These are phyloP conservation scores for Podila horticola DNA, from an alignment of 192 early-diverging fungal species.

Conservation along the genomic window DNA sequence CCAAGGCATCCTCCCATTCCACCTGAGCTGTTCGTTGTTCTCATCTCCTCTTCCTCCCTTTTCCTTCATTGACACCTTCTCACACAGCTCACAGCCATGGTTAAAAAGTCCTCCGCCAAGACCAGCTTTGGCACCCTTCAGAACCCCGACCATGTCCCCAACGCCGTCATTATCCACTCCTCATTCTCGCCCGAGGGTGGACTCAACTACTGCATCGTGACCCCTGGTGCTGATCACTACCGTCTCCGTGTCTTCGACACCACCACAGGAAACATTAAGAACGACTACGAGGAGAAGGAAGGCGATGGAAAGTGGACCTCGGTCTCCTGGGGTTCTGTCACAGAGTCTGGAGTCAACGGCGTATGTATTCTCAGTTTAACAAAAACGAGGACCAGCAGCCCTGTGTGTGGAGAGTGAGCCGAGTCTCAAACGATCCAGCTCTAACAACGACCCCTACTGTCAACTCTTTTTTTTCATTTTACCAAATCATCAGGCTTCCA, in stretches of 20 bases:
- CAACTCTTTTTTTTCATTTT: neutral
- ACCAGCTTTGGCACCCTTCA: slow-evolving; percentile 49
- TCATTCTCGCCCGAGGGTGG: slow-evolving; percentile 51
- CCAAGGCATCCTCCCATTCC: neutral
- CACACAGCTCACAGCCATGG: slow-evolving; percentile 19
- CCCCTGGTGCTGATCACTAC: slow-evolving; percentile 63
- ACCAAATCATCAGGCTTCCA: slow-evolving; percentile 18
- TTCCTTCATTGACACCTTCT: too few species aligned
- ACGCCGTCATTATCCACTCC: slow-evolving; percentile 46
- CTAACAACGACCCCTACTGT: neutral
- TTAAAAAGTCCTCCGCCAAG: slow-evolving; percentile 42
- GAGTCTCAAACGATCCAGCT: neutral
- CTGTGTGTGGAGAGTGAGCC: too few species aligned
- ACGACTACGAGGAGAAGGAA: slow-evolving; percentile 59
- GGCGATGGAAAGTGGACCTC: slow-evolving; percentile 64
- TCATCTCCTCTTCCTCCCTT: too few species aligned
- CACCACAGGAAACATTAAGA: slow-evolving; percentile 59
- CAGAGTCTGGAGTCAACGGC: slow-evolving; percentile 34
- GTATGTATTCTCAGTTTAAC: slow-evolving; percentile 13
- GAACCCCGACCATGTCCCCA: slow-evolving; percentile 50
- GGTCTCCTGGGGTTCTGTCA: slow-evolving; percentile 60
- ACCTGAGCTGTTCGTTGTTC: neutral
- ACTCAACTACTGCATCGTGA: slow-evolving; percentile 63
- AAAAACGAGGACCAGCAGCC: neutral
- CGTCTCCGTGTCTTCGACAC: slow-evolving; percentile 66